Evolutionary conservation across 495 filamentous ascomycete genomes (phyloP), one percentile per base, ranked within the genome.

Genomic region (Sporormia fimetaria): DNA sequence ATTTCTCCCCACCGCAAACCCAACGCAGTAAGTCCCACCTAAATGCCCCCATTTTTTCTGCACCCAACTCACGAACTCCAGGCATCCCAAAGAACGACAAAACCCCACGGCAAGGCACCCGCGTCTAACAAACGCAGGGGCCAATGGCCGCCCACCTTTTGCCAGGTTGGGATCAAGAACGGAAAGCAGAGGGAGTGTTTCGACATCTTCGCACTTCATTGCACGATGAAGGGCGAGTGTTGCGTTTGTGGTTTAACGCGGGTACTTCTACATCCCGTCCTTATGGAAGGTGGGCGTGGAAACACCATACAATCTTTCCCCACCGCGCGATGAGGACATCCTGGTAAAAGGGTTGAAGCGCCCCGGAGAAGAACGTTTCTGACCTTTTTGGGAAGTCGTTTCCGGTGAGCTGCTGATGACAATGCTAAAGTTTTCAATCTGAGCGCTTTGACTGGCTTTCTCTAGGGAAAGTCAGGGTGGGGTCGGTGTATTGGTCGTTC

Each of bases 71-170:
- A 39, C 35, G 10, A 15, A 3, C 18, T 12, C 33, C 15, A n/a
- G 32, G 42, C 37, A 37, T 48, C 44, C 44, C 44, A 22, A 42
- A 29, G 44, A 48, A 37, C 38, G 44, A 48, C 31, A 48, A 36
- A 27, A 15, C 44, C 31, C 20, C 12, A 3, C 11, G 26, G 14
- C 11, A 31, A 48, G 21, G 21, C 21, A 6, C 17, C 12, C 27
- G 15, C 37, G 44, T 17, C 44, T 47, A 33, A 47, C 40, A 36
- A 34, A 15, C 21, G 25, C 32, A 11, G 40, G 3, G 31, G 14
- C 15, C 14, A 12, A 40, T 47, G 44, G 35, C 43, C 24, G 25
- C 33, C 10, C 37, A 10, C 15, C 6, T 28, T 21, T n/a, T 9
- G 32, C 9, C 10, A n/a, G 3, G 21, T 16, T 10, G n/a, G 9